Conservation (phyloP, 2,329 filamentous ascomycete genomes). For the Neopestalotiopsis clavispora region DNA sequence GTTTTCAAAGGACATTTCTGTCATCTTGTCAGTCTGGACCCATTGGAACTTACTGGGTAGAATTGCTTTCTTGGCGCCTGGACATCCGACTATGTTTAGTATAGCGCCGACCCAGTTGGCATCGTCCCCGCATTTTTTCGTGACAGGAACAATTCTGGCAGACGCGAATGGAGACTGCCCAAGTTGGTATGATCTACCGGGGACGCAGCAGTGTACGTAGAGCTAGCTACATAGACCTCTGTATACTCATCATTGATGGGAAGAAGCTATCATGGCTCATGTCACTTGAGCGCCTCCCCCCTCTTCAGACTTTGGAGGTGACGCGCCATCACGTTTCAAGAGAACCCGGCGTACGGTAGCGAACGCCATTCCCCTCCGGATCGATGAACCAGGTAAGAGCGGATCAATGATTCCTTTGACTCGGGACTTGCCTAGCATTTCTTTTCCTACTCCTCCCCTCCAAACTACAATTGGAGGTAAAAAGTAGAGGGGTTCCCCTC, state of each 20-base stretch:
- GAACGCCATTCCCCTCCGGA: background rate
- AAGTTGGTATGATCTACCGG: background rate
- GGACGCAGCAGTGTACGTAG: no score
- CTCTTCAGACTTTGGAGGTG: background rate
- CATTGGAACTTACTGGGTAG: background rate
- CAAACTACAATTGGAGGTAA: background rate
- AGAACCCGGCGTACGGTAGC: background rate
- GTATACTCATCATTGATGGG: background rate
- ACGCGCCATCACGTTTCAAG: conserved; percentile 12
- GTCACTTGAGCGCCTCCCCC: background rate
- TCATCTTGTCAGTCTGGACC: background rate
- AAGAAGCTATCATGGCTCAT: background rate
- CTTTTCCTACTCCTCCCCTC: background rate
- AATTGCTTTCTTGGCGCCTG: background rate
- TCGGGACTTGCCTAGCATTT: background rate
- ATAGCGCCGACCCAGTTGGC: background rate
- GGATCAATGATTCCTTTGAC: background rate
- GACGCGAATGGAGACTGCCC: background rate
- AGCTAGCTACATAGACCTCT: no score
- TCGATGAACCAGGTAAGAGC: conserved; percentile 2
- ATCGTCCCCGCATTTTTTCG: background rate
- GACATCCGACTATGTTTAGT: background rate
- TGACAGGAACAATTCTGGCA: background rate
- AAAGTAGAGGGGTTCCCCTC: background rate
- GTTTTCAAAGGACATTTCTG: background rate